Evolutionary conservation across 1,139 yeast genomes (phyloP).

Genomic region (Hyphopichia burtonii): DNA sequence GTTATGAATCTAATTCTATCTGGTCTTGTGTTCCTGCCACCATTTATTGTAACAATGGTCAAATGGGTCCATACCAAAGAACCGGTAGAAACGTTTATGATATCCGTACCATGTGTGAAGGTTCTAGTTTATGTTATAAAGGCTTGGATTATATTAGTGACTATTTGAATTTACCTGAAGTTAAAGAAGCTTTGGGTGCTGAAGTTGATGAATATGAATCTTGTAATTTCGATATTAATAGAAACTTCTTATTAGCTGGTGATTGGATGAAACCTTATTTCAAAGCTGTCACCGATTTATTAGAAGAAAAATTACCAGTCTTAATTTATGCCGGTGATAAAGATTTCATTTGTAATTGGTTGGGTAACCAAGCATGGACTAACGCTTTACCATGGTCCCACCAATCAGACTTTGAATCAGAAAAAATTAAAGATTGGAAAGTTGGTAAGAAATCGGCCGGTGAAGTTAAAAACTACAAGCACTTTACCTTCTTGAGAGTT

Average conservation of each 20-base stretch:
- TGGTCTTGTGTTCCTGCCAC: conserved; percentile 95
- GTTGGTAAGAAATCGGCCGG: conserved; percentile 43
- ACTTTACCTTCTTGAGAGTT: conserved; percentile 48
- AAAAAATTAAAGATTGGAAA: conserved; percentile 41
- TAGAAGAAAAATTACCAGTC: conserved; percentile 63
- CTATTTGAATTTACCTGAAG: conserved; percentile 36
- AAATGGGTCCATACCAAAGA: conserved; percentile 82
- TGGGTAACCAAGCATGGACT: conserved; percentile 85
- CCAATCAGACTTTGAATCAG: conserved; percentile 45
- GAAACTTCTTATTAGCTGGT: conserved; percentile 81
- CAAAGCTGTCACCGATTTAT: conserved; percentile 59
- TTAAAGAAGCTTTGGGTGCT: conserved; percentile 81
- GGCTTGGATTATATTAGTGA: conserved; percentile 31
- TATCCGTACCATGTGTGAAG: conserved; percentile 83
- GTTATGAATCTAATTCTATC: conserved; percentile 75
- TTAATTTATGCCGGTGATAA: conserved; percentile 83
- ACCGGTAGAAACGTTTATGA: conserved; percentile 95
- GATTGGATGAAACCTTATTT: conserved; percentile 91
- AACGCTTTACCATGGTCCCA: conserved; percentile 67
- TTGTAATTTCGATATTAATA: conserved; percentile 82
- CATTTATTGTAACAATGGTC: conserved; percentile 85
- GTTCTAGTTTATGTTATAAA: conserved; percentile 69
- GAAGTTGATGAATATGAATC: conserved; percentile 82
- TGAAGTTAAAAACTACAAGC: conserved; percentile 45
- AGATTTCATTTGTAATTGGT: conserved; percentile 85